Evolutionary conservation across 1,139 yeast genomes (phyloP), one percentile per base, ranked within the genome.

Genomic region (Debaryomyces psychrophilus): DNA sequence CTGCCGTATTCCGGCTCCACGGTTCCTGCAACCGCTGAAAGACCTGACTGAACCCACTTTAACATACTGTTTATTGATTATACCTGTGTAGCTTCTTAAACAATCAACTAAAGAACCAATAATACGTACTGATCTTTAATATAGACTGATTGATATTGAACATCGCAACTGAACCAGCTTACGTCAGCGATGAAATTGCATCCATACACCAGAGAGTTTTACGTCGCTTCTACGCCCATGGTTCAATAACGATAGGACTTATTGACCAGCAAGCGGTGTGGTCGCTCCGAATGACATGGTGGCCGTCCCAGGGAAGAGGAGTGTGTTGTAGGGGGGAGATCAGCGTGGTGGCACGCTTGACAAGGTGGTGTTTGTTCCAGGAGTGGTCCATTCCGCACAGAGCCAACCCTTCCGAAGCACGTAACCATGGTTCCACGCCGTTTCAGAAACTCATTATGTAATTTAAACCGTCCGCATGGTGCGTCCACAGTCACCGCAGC

Each of bases 1-100:
- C 85, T 79, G 44, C 99, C 99, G 61, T 93, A 93, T 62, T 87
- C 96, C 23, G 99, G 99, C 68, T 93, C 99, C 2, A 97, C 96
- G 14, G 96, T 82, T 44, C 99, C 99, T 6, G 97, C 95, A 39
- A 90, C 93, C 5, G 95, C 93, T 17, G 98, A 90, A 41, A 93
- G 81, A 46, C 96, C 82, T 50, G 92, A 87, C 75, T 87, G 93
- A 51, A 87, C 87, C 90, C 90, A 86, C 80, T 84, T 87, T 46
- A 87, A 73, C 95, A 87, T 87, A 25, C 27, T 39, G 39, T 11
- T 29, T 38, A 12, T 31, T 12, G 31, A 31, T 38, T 44, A 29
- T 25, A 17, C 18, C 20, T 27, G 14, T 26, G 20, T 26, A 18
- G 14, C 17, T 28, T n/a, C 25, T 8, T 8, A 15, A 3, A 8